phyloP scores from a whole-genome alignment of 2,329 filamentous ascomycete genomes.

The Fusarium duplospermum region DNA sequence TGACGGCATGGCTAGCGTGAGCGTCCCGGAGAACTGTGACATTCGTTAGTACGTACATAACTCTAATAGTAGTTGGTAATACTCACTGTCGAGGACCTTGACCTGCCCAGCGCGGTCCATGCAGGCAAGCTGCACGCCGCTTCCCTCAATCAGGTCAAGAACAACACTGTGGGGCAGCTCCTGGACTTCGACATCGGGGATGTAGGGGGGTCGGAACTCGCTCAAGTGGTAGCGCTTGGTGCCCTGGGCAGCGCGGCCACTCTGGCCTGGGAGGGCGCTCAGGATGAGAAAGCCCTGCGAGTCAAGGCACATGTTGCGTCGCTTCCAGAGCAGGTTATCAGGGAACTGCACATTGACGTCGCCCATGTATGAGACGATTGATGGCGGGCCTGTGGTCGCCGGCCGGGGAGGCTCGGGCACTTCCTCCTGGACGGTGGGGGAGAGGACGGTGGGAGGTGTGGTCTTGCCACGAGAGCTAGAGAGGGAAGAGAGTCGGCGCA shows the following conservation, averaged over 20 bases:
- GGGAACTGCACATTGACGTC: conserved; percentile 98
- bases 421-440: conserved; percentile 65
- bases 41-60: conserved; percentile 7
- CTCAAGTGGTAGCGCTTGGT: conserved; percentile 86
- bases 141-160: conserved; percentile 70
- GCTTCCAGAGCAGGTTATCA: conserved; percentile 96
- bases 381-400: conserved; percentile 48
- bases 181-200: conserved; percentile 90
- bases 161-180: conserved; percentile 89
- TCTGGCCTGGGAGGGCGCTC: conserved; percentile 69
- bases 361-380: conserved; percentile 76
- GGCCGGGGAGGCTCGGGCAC: conserved; percentile 43
- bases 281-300: conserved; percentile 85
- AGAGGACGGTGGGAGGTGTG: conserved; percentile 55
- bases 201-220: conserved; percentile 82
- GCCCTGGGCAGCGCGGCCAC: conserved; percentile 57
- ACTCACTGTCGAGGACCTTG: conserved; percentile 66
- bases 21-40: conserved; percentile 51
- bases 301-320: conserved; percentile 88
- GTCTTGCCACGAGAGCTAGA: conserved; percentile 61
- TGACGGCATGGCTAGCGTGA: conserved; percentile 48
- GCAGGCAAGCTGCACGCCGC: conserved; percentile 72
- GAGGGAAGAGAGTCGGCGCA: conserved; percentile 68
- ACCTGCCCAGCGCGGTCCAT: conserved; percentile 70
- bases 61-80: background rate